Percentiles rank a stretch among this genome's conserved stretches.
phyloP scores from a whole-genome alignment of 129 eudicot species.

The Flaveria linearis region DNA sequence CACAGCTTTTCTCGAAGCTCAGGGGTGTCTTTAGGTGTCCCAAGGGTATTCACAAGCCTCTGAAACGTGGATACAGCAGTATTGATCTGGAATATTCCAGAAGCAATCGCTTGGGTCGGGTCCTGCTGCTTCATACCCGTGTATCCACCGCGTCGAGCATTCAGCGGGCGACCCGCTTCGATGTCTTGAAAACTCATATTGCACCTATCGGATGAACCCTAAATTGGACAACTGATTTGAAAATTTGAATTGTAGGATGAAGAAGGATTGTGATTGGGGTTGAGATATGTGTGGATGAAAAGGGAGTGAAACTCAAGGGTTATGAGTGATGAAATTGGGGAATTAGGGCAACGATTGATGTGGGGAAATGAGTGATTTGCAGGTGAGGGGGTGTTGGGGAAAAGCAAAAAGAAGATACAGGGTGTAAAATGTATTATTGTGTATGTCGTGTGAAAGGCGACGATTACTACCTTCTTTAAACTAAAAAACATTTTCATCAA shows the following conservation, averaged over 20 bases:
- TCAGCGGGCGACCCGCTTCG: conserved; percentile 65
- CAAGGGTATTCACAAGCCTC: conserved; percentile 80
- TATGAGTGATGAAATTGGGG: conserved; percentile 1
- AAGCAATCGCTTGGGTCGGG: conserved; percentile 87
- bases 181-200: conserved; percentile 83
- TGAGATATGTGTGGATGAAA: not conserved
- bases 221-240: conserved; percentile 5
- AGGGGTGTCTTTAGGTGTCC: conserved; percentile 89
- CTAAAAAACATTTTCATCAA: not conserved
- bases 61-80: conserved; percentile 82
- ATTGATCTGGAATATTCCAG: conserved; percentile 89
- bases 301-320: not conserved
- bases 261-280: not conserved
- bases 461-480: not conserved
- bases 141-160: conserved; percentile 38
- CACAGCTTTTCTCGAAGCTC: conserved; percentile 90
- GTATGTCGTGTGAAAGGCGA: not conserved
- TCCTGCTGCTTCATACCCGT: conserved; percentile 52
- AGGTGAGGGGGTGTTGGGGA: conserved; percentile 14
- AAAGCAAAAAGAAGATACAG: conserved; percentile 16
- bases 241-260: not conserved
- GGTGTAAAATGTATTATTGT: conserved; percentile 10
- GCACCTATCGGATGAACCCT: conserved; percentile 5
- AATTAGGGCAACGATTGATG: conserved; percentile 23
- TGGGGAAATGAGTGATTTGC: conserved; percentile 17